phyloP scores from a whole-genome alignment of 441 rosid species.

The Corymbia calophylla region DNA sequence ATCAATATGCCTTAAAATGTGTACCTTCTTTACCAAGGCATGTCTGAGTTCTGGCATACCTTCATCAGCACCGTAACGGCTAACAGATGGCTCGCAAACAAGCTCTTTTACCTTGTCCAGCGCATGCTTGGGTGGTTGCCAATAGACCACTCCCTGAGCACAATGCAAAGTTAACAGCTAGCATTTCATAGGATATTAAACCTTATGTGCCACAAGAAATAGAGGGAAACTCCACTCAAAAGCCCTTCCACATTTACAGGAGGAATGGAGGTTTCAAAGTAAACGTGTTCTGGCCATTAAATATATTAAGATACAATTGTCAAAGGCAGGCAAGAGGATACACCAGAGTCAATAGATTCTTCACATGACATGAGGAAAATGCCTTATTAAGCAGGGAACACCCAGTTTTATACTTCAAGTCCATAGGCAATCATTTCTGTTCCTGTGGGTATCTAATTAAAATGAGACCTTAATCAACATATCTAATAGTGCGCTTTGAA shows the following conservation, averaged over 20 bases:
- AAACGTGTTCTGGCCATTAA: neutral
- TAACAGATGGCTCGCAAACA: slow-evolving; percentile 67
- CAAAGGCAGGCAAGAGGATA: neutral
- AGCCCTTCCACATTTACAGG: neutral
- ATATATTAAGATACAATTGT: neutral
- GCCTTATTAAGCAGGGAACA: neutral
- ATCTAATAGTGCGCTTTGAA: neutral
- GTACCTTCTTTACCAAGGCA: slow-evolving; percentile 69
- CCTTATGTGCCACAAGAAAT: neutral
- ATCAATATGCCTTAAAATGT: neutral
- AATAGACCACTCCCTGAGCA: slow-evolving; percentile 82
- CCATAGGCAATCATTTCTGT: neutral
- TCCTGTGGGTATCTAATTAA: neutral
- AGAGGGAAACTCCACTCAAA: neutral
- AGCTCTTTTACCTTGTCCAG: slow-evolving; percentile 74
- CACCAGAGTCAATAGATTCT: neutral
- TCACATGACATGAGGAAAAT: neutral
- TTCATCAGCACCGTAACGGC: slow-evolving; percentile 93
- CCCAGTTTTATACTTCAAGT: neutral
- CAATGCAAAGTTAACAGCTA: neutral
- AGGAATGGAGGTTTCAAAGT: neutral
- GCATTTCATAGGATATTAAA: neutral
- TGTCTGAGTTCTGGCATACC: slow-evolving; percentile 74
- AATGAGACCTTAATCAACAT: neutral
- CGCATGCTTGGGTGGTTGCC: slow-evolving; percentile 92